Base-by-base conservation (phyloP, 176 grass and related monocot species). In the Paspalum vaginatum region DNA sequence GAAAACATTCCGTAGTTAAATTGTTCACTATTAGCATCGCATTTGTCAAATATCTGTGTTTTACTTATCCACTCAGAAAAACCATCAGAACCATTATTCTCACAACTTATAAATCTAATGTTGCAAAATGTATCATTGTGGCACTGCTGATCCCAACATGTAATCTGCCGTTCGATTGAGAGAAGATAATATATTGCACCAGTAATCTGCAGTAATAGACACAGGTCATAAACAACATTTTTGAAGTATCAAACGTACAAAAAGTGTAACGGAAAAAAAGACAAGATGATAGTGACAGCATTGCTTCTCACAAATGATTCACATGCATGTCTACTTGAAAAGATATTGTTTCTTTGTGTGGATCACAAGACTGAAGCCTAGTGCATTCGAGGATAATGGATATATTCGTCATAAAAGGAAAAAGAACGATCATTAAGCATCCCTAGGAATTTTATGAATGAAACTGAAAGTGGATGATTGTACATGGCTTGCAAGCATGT, bases 401-500 rank as follows among this genome's bases (percentile, higher is more conserved):
- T 11, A 74, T 88, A 7, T 48, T 83, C 37, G 11, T 59, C 15
- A 9, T 15, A 50, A 59, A 9, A 70, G 5, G 7, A 50, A 76
- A 76, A 72, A 6, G 41, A 39, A 20, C 14, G 26, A 56, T n/a
- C n/a, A n/a, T n/a, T n/a, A n/a, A n/a, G 63, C 9, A 44, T 81
- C 63, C 47, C 45, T 16, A 9, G 11, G 27, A 85, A 42, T 66
- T 25, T 7, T 70, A 26, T 26, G 79, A 25, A 56, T 61, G 9
- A 68, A 80, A 7, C 8, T 46, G 38, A 60, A 86, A 14, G 25
- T 83, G 53, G 78, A n/a, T 32, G 18, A 6, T 15, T 75, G 47
- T 98, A 98, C 96, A 93, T 98, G 96, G 37, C 92, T 98, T 41
- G 90, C 96, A 68, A 98, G 85, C 92, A 98, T 93, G 87, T 93